Conservation (phyloP, 2,329 filamentous ascomycete species). For the Neonectria magnoliae region DNA sequence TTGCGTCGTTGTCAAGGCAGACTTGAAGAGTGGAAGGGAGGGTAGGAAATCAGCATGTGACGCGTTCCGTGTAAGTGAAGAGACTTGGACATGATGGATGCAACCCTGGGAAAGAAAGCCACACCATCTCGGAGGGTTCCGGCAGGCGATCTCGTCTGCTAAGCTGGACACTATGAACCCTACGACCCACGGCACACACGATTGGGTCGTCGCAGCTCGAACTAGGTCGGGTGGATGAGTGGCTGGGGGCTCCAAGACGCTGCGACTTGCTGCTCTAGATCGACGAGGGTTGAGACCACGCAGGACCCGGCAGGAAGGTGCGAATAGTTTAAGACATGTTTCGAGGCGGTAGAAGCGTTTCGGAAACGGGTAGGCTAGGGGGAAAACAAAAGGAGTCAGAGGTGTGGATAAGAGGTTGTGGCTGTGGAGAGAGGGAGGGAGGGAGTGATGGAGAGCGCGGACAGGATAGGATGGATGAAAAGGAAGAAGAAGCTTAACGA, state of each 20-base stretch:
- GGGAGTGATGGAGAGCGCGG: not conserved
- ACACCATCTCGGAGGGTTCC: constrained; percentile 17
- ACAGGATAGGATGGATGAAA: not conserved
- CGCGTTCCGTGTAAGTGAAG: constrained; percentile 20
- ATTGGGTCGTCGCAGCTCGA: constrained; percentile 22
- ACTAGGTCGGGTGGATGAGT: constrained; percentile 20
- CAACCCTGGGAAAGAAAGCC: constrained; percentile 6
- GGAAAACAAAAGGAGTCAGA: not conserved
- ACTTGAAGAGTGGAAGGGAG: constrained; percentile 9
- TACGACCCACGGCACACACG: not conserved
- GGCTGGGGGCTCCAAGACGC: constrained; percentile 16
- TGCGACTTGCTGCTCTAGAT: constrained; percentile 31
- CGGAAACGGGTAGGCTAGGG: constrained; percentile 22
- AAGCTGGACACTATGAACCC: not conserved
- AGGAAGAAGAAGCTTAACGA: constrained; percentile 28
- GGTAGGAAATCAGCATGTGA: not conserved
- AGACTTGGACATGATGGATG: not conserved
- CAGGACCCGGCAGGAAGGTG: constrained; percentile 16
- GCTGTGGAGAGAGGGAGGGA: not conserved
- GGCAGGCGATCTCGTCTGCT: constrained; percentile 13
- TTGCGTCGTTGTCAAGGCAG: constrained; percentile 18
- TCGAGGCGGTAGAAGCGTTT: constrained; percentile 35
- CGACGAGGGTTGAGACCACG: constrained; percentile 16
- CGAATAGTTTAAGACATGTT: constrained; percentile 23
- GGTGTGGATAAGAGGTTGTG: not conserved